Percentiles rank a stretch among this genome's conserved stretches.
Conservation (phyloP, 2,329 filamentous ascomycete genomes). For the Aspergillus melleus region DNA sequence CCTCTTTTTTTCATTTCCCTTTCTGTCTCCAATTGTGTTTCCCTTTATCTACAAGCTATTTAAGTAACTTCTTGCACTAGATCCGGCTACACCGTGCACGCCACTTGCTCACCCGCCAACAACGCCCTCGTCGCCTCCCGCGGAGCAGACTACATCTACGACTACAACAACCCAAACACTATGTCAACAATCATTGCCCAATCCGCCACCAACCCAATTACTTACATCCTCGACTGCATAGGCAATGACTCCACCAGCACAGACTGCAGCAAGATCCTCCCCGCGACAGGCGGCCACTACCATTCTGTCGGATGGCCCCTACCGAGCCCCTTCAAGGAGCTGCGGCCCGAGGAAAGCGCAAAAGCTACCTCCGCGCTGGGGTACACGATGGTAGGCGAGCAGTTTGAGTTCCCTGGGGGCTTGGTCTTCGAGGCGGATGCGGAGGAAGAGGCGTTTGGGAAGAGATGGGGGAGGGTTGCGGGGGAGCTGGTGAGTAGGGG, state of each 20-base stretch:
- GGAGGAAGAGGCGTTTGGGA: neutral
- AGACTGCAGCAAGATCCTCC: neutral
- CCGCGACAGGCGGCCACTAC: neutral
- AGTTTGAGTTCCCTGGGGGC: neutral
- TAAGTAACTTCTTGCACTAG: neutral
- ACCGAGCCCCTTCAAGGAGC: neutral
- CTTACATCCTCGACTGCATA: neutral
- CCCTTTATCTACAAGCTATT: neutral
- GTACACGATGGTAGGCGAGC: neutral
- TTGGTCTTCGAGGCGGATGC: neutral
- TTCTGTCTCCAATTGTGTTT: too few relatives aligned
- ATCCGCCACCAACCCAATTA: neutral
- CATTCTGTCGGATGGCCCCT: neutral
- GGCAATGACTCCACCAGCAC: neutral
- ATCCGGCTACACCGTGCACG: neutral
- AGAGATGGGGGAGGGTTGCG: neutral
- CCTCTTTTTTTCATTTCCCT: too few relatives aligned
- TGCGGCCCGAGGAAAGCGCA: neutral
- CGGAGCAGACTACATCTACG: neutral
- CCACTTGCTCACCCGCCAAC: constrained; percentile 5
- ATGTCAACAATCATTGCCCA: neutral
- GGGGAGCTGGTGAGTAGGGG: neutral
- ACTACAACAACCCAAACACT: neutral
- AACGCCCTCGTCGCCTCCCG: neutral
- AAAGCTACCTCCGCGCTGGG: neutral